phyloP scores from a whole-genome alignment of 2,329 filamentous ascomycete species.

The Apiospora saccharicola region DNA sequence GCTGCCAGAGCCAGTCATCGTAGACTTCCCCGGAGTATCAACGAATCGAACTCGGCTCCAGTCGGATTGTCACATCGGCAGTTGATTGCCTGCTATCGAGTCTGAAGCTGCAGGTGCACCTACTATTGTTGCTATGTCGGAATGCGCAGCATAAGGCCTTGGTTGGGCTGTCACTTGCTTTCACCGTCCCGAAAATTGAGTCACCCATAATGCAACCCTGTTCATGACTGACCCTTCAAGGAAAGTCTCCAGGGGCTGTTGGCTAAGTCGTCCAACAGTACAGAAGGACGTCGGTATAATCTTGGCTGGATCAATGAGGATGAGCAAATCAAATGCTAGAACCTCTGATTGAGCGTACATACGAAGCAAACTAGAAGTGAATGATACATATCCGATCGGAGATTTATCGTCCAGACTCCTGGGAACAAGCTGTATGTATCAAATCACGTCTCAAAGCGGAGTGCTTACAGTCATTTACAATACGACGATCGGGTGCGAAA shows the following conservation, averaged over 20 bases:
- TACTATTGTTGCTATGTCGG: not conserved
- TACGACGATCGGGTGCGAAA: no score
- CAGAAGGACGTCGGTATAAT: not conserved
- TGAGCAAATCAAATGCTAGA: not conserved
- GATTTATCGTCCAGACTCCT: not conserved
- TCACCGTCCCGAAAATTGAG: no score
- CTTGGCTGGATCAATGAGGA: not conserved
- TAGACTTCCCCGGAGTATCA: not conserved
- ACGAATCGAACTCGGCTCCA: not conserved
- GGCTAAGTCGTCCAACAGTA: not conserved
- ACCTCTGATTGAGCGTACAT: not conserved
- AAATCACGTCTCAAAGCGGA: no score
- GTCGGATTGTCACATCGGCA: slow-evolving; percentile 1
- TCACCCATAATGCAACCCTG: not conserved
- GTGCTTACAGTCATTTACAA: no score
- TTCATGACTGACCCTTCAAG: not conserved
- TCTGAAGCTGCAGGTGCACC: not conserved
- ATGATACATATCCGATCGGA: not conserved
- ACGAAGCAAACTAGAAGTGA: not conserved
- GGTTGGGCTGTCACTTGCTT: not conserved
- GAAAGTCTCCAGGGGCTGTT: not conserved
- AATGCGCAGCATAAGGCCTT: not conserved
- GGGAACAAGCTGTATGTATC: not conserved
- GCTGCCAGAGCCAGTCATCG: not conserved
- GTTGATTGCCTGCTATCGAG: not conserved